These are phyloP conservation scores for Lobosporangium transversale DNA, from an alignment of 192 early-diverging fungal genomes.

Conservation along the genomic window DNA sequence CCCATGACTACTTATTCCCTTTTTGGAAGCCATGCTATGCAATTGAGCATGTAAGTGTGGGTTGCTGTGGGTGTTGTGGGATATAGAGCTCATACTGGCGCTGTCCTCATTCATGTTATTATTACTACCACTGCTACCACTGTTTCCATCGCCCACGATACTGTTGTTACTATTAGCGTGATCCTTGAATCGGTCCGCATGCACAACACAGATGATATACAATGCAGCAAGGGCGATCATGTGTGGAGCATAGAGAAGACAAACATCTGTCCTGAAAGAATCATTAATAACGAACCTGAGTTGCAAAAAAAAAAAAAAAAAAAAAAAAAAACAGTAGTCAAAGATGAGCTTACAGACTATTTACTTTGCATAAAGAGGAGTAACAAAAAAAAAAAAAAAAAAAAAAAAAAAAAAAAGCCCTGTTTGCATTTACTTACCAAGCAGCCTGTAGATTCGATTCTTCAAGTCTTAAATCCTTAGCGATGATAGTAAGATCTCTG, in stretches of 20 bases:
- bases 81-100: background rate
- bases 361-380: too few relatives aligned
- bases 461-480: conserved; percentile 61
- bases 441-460: conserved; percentile 70
- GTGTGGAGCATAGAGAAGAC: conserved; percentile 88
- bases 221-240: conserved; percentile 86
- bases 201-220: conserved; percentile 73
- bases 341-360: too few relatives aligned
- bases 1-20: background rate
- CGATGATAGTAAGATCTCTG: conserved; percentile 70
- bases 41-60: conserved; percentile 32
- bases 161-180: conserved; percentile 10
- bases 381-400: background rate
- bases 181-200: conserved; percentile 44
- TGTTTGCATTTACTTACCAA: conserved; percentile 29
- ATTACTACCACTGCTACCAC: background rate
- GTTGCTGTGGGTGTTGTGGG: conserved; percentile 38
- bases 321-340: background rate
- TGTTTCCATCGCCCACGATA: conserved; percentile 8
- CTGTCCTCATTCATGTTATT: conserved; percentile 5
- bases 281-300: conserved; percentile 81
- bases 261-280: conserved; percentile 80
- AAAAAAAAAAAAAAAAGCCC: background rate
- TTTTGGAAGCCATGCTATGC: conserved; percentile 14
- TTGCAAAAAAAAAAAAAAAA: conserved; percentile 14